A percentile compares a stretch with the other conserved stretches of the same genome.
These are phyloP conservation scores for Talaromyces sp. DNA, from an alignment of 2,329 filamentous ascomycete genomes.

Conservation along the genomic window DNA sequence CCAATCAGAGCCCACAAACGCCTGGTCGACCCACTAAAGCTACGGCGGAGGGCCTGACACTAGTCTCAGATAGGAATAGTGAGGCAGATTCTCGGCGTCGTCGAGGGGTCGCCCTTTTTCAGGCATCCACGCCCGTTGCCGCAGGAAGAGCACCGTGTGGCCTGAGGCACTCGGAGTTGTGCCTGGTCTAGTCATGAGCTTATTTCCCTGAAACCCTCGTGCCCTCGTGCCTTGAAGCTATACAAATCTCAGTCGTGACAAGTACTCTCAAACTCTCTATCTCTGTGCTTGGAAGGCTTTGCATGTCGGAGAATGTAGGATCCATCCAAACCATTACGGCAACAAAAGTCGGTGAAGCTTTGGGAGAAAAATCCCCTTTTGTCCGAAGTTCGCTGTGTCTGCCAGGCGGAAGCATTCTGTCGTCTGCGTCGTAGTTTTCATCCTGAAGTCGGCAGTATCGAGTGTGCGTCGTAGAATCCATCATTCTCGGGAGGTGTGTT, in stretches of 20 bases:
- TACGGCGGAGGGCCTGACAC: not conserved
- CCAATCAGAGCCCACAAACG: not conserved
- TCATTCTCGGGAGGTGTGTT: constrained; percentile 3
- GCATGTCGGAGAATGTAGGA: not conserved
- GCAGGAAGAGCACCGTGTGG: not conserved
- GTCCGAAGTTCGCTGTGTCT: not conserved
- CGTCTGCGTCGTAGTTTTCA: constrained; percentile 5
- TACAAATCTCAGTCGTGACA: not conserved
- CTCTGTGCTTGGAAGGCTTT: not conserved
- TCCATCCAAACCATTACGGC: not conserved
- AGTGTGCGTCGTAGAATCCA: constrained; percentile 9
- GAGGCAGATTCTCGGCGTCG: not conserved
- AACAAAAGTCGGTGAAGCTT: constrained; percentile 5
- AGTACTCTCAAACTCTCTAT: not conserved
- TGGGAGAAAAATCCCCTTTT: not conserved
- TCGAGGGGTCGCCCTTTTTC: not conserved
- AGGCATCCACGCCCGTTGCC: not conserved
- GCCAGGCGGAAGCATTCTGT: not conserved
- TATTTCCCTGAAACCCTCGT: too few species aligned
- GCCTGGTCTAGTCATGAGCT: constrained; percentile 1
- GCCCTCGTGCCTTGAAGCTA: not conserved
- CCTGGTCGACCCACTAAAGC: not conserved
- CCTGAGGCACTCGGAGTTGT: not conserved
- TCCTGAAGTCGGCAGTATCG: constrained; percentile 12
- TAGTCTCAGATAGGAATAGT: not conserved